phyloP scores from a whole-genome alignment of 768 basidiomycete genomes.

The Ephemerocybe angulata region DNA sequence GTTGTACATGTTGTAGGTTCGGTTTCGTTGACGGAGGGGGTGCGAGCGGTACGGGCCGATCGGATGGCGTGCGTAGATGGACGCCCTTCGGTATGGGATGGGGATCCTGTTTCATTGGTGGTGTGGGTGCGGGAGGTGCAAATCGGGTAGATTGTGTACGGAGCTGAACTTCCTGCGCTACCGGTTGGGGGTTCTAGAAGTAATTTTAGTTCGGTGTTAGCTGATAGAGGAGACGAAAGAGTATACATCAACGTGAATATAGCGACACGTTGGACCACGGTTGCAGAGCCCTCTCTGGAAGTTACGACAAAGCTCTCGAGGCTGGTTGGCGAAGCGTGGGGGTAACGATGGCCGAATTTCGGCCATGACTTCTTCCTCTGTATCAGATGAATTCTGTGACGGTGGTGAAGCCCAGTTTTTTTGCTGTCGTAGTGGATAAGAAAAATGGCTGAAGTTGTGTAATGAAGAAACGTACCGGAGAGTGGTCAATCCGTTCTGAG shows the following conservation, averaged over 20 bases:
- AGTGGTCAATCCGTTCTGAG: not conserved
- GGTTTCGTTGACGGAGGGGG: too few relatives aligned
- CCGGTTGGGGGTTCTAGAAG: too few relatives aligned
- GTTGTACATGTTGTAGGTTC: too few relatives aligned
- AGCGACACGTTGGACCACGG: not conserved
- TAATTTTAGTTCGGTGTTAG: too few relatives aligned
- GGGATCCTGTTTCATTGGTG: too few relatives aligned
- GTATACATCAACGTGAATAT: not conserved
- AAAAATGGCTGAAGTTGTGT: not conserved
- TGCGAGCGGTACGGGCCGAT: too few relatives aligned
- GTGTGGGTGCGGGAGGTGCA: too few relatives aligned
- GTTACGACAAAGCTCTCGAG: not conserved
- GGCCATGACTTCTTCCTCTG: not conserved
- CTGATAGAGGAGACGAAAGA: not conserved
- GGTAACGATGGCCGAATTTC: not conserved
- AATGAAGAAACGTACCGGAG: not conserved
- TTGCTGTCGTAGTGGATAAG: not conserved
- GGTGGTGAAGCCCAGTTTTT: too few relatives aligned
- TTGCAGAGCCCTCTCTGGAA: not conserved
- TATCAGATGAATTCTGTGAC: conserved; percentile 6
- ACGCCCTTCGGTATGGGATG: too few relatives aligned
- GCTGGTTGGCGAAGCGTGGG: not conserved
- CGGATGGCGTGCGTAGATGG: too few relatives aligned
- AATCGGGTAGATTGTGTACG: too few relatives aligned
- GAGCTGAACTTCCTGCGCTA: too few relatives aligned